Conservation (phyloP, 768 basidiomycete species). For the Tylopilus plumbeoviolaceoides region DNA sequence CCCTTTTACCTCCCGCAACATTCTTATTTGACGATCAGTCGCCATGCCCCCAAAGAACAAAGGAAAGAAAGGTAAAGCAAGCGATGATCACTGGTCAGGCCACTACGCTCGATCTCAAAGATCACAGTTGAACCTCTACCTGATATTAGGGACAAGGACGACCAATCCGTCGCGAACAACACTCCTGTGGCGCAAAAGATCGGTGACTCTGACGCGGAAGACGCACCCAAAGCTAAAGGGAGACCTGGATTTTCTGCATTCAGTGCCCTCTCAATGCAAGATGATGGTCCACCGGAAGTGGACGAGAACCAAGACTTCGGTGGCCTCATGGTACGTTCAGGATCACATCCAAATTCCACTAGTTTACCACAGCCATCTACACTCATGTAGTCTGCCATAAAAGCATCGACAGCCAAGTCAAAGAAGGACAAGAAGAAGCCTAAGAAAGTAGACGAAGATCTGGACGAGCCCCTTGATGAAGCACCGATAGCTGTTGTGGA, state of each 20-base stretch:
- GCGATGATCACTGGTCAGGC: conserved; percentile 72
- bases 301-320: conserved; percentile 68
- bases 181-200: conserved; percentile 27
- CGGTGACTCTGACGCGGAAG: conserved; percentile 43
- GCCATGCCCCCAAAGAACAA: conserved; percentile 59
- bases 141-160: conserved; percentile 56
- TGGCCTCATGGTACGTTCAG: conserved; percentile 62
- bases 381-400: conserved; percentile 52
- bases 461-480: conserved; percentile 29
- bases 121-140: conserved; percentile 15
- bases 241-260: conserved; percentile 49
- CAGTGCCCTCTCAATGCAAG: conserved; percentile 41
- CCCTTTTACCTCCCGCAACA: background rate
- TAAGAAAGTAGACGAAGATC: conserved; percentile 35
- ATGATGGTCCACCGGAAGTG: conserved; percentile 39
- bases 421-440: conserved; percentile 56
- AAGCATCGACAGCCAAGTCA: conserved; percentile 46
- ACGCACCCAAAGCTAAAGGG: conserved; percentile 25
- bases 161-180: conserved; percentile 50
- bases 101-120: conserved; percentile 9
- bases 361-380: background rate
- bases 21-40: background rate
- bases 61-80: conserved; percentile 84
- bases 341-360: background rate
- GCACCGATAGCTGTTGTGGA: conserved; percentile 22